Base-by-base conservation (phyloP, 2,329 filamentous ascomycete genomes). In the Capronia coronata region DNA sequence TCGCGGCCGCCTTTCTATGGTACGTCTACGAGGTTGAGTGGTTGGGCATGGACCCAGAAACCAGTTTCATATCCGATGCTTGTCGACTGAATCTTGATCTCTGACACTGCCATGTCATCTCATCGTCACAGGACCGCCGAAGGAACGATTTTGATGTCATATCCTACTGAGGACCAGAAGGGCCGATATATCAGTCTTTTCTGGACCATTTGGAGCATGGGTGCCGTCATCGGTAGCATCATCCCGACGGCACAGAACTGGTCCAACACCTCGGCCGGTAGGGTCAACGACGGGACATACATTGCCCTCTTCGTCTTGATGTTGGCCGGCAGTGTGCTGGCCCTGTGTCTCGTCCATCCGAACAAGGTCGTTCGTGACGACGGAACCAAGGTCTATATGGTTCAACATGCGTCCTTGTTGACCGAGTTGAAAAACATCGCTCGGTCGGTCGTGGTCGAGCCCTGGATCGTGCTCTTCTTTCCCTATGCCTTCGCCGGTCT, bases 191-290 rank as follows among this genome's bases (percentile, higher is more conserved):
- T 95, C 66, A 86, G 86, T 53, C 83, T 82, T 72, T 95, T 95
- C 71, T 95, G 90, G 90, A 82, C 89, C 66, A 94, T 96, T 63
- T 96, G 95, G 76, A 95, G 95, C 68, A 68, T 90, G 52, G 90
- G 90, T 61, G 89, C 83, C 61, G 89, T 95, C 54, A 87, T 96
- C 67, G 90, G 90, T 55, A 82, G 84, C 63, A 65, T 82, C 72
- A 78, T 81, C 68, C 65, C 75, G 7, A 14, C 73, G 9, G 70
- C 67, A 8, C 66, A 72, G 53, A 73, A 73, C 30, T 61, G 72
- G 48, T 35, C 32, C 32, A 66, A 72, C 48, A 40, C 27, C 43
- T 40, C 43, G 29, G 39, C 42, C 43, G 44, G 45, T 23, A 27
- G 44, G 16, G 52, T 55, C 34, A 48, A 29, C 10, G 79, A 86